Conservation (phyloP, 2,329 filamentous ascomycete species). For the Mollisia scopiformis region DNA sequence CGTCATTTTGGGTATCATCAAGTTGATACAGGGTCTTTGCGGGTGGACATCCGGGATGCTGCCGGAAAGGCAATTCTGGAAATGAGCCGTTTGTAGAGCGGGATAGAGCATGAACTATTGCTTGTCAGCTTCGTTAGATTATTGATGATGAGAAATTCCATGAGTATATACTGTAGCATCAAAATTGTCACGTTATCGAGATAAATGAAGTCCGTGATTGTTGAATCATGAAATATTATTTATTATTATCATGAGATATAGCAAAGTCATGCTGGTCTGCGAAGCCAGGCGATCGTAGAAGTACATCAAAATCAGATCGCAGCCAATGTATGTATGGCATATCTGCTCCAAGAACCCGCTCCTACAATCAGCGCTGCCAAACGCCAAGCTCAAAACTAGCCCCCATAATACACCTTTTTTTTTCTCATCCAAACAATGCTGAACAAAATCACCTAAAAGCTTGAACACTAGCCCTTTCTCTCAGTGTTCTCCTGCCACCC, state of each 20-base stretch:
- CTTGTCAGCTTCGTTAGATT: background rate
- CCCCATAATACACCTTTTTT: constrained; percentile 2
- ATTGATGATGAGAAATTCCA: background rate
- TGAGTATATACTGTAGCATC: too few species aligned
- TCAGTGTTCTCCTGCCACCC: constrained; percentile 27
- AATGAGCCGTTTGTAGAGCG: too few species aligned
- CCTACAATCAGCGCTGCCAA: constrained; percentile 6
- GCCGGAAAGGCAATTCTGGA: background rate
- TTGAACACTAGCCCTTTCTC: constrained; percentile 36
- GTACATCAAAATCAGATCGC: constrained; percentile 2
- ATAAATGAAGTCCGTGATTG: too few species aligned
- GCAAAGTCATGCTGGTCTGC: background rate
- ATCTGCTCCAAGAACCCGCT: background rate
- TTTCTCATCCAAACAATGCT: background rate
- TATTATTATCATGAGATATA: constrained; percentile 17
- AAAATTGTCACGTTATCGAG: too few species aligned
- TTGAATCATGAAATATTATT: constrained; percentile 5
- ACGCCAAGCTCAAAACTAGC: constrained; percentile 3
- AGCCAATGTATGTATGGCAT: constrained; percentile 1
- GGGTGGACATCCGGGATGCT: background rate
- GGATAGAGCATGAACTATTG: background rate
- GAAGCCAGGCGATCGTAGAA: background rate
- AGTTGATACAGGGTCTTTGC: constrained; percentile 1
- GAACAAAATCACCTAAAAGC: constrained; percentile 31
- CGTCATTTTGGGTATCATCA: background rate